A percentile compares a stretch with the other conserved stretches of the same genome.
Conservation (phyloP, 768 basidiomycete species). For the Auricularia cornea region DNA sequence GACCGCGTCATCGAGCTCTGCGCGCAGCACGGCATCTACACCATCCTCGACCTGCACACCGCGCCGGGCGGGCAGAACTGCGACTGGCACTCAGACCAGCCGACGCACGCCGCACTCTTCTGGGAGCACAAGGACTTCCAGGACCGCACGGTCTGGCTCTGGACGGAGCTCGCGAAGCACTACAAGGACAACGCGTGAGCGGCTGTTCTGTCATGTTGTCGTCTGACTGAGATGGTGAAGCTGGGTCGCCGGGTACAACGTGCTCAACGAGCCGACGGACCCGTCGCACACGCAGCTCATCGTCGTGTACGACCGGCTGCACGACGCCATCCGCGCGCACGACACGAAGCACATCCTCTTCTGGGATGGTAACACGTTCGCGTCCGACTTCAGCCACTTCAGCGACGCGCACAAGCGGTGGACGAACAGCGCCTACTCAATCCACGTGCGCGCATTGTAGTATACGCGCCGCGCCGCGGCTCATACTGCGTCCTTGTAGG, state of each 20-base stretch:
- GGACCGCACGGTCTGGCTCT: conserved; percentile 68
- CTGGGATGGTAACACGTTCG: conserved; percentile 81
- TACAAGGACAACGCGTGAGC: conserved; percentile 55
- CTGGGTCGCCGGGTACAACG: conserved; percentile 85
- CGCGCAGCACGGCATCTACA: conserved; percentile 55
- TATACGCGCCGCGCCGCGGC: too few species aligned
- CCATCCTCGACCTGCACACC: conserved; percentile 75
- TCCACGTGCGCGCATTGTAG: conserved; percentile 32
- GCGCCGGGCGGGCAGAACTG: conserved; percentile 25
- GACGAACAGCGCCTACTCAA: conserved; percentile 67
- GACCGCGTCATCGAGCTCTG: conserved; percentile 74
- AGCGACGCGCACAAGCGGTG: conserved; percentile 53
- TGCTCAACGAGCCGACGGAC: conserved; percentile 78
- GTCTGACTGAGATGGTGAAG: neutral
- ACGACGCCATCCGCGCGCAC: conserved; percentile 59
- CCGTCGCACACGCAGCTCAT: conserved; percentile 55
- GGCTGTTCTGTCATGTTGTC: neutral
- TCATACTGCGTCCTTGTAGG: conserved; percentile 14
- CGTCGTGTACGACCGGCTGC: conserved; percentile 57
- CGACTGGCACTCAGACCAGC: conserved; percentile 53
- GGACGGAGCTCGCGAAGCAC: conserved; percentile 66
- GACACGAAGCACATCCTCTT: conserved; percentile 69
- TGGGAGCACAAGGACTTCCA: conserved; percentile 84
- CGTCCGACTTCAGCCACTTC: conserved; percentile 67
- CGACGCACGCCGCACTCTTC: conserved; percentile 57